Conservation (phyloP, 2,329 filamentous ascomycete genomes). For the Pestalotiopsis sp. region DNA sequence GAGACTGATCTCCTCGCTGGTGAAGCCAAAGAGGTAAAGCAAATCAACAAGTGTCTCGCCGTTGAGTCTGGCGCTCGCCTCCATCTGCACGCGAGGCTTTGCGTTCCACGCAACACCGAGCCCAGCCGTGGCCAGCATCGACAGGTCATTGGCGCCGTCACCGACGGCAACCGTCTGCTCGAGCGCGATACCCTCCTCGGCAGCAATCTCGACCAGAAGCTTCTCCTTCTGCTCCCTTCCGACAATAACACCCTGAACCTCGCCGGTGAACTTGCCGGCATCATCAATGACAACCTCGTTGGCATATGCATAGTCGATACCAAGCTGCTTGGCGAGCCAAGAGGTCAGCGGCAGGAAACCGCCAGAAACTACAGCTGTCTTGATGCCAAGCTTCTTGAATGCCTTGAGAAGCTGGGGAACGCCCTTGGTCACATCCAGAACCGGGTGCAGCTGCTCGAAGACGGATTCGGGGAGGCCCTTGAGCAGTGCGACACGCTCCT, state of each 20-base stretch:
- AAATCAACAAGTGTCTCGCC: slow-evolving; percentile 71
- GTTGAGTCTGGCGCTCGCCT: slow-evolving; percentile 74
- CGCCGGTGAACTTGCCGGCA: slow-evolving; percentile 66
- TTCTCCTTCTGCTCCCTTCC: slow-evolving; percentile 76
- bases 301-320: slow-evolving; percentile 85
- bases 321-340: slow-evolving; percentile 81
- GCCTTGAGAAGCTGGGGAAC: slow-evolving; percentile 74
- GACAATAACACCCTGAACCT: slow-evolving; percentile 72
- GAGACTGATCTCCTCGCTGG: slow-evolving; percentile 61
- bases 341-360: slow-evolving; percentile 88
- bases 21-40: slow-evolving; percentile 74
- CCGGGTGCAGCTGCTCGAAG: slow-evolving; percentile 74
- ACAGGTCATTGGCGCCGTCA: slow-evolving; percentile 80
- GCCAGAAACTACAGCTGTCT: slow-evolving; percentile 87
- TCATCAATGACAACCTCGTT: slow-evolving; percentile 77
- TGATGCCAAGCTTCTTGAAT: slow-evolving; percentile 78
- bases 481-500: slow-evolving; percentile 78
- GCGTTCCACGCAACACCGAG: slow-evolving; percentile 84
- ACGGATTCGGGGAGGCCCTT: slow-evolving; percentile 79
- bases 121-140: slow-evolving; percentile 77
- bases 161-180: slow-evolving; percentile 75
- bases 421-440: slow-evolving; percentile 81
- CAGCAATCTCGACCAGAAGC: slow-evolving; percentile 71
- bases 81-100: slow-evolving; percentile 79
- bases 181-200: slow-evolving; percentile 65